A percentile compares a stretch with the other conserved stretches of the same genome.
phyloP scores from a whole-genome alignment of 1,284 basidiomycete genomes.

The Volvariella surrecta region DNA sequence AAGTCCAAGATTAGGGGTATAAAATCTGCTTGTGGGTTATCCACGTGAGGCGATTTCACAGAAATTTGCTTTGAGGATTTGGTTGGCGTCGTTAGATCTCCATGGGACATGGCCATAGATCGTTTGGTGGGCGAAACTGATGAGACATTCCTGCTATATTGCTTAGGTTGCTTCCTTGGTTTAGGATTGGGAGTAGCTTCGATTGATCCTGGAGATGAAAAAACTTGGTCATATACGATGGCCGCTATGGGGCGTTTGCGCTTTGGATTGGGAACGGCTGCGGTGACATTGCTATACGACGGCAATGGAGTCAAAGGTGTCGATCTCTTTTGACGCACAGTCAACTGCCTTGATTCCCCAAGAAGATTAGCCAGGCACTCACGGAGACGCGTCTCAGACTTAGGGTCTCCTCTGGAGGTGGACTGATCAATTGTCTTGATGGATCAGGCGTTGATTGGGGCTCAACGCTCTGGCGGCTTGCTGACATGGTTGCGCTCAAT shows the following conservation, averaged over 20 bases:
- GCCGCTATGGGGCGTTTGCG: conserved; percentile 12
- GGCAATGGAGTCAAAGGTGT: conserved; percentile 12
- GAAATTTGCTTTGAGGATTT: conserved; percentile 21
- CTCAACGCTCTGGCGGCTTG: background rate
- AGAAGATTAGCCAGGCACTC: conserved; percentile 2
- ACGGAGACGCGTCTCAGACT: conserved; percentile 14
- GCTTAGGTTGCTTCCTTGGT: conserved; percentile 44
- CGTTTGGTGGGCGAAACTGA: conserved; percentile 24
- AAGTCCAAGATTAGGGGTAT: conserved; percentile 27
- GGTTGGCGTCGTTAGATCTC: conserved; percentile 21
- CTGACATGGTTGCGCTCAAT: background rate
- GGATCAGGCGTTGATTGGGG: conserved; percentile 17
- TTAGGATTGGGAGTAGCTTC: conserved; percentile 51
- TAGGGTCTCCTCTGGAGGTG: conserved; percentile 32
- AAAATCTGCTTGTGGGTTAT: conserved; percentile 44
- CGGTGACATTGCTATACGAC: conserved; percentile 5
- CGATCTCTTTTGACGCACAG: conserved; percentile 4
- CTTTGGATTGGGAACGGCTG: conserved; percentile 9
- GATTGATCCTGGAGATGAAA: conserved; percentile 5
- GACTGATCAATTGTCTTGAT: no score
- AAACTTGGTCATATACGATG: conserved; percentile 11
- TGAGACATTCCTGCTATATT: conserved; percentile 14
- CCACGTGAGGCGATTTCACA: conserved; percentile 34
- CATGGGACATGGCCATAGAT: conserved; percentile 13
- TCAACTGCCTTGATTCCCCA: background rate